Evolutionary conservation across 495 filamentous ascomycete species (phyloP), one percentile per base, ranked within the genome.

Genomic region (Penicillium simplicissimum): DNA sequence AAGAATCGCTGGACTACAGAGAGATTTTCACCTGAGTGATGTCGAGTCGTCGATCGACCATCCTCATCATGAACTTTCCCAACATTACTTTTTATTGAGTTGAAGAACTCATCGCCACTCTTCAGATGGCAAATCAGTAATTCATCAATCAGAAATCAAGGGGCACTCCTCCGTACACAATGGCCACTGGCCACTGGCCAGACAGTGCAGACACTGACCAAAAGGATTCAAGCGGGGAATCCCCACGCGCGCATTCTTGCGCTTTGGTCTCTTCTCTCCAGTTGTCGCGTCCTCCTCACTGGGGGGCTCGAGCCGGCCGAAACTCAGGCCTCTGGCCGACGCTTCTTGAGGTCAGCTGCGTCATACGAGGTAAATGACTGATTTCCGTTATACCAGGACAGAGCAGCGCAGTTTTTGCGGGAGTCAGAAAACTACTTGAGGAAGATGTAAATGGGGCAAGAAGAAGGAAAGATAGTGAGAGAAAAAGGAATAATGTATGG

Each of bases 221-320:
- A 51, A 37, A 51, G 21, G 47, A n/a, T 7, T 34, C 28, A 57
- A 38, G 54, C 38, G 15, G 38, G 37, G 38, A 36, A 21, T 58
- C 59, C 45, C 57, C 62, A 59, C 52, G 53, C 62, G 56, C 53
- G 37, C 52, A 63, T 57, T 60, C 55, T 51, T 59, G 65, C 65
- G 65, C 65, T 67, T 64, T 60, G 61, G 55, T 64, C 61, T 53
- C 57, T 36, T 54, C 19, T 34, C 61, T 34, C 61, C 47, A 57
- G 54, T 45, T 19, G 28, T 37, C 13, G 23, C 43, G 35, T 58
- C 34, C 33, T 58, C 34, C 33, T 34, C 43, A 17, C 8, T 36
- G 55, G 31, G 42, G 56, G 33, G 15, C 8, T 31, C 5, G 31
- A 21, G 49, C 54, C 53, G 57, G 33, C 57, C 60, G 57, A 38